Evolutionary conservation across 495 filamentous ascomycete genomes (phyloP).

Genomic region (Daldinia bambusicola): DNA sequence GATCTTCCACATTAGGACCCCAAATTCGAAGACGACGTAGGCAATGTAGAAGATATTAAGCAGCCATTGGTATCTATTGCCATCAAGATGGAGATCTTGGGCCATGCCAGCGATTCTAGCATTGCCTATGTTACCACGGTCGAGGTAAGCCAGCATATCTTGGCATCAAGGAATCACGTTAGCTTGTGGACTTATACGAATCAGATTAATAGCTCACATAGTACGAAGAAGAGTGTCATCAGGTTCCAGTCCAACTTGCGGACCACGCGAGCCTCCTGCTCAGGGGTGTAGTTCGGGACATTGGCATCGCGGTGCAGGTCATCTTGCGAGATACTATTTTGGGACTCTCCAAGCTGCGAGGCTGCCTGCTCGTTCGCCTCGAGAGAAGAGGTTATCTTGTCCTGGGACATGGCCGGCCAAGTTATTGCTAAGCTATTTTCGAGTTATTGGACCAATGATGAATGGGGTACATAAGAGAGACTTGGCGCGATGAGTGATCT

Average conservation of each 20-base stretch:
- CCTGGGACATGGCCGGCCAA: slow-evolving; percentile 29
- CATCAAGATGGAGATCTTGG: slow-evolving; percentile 46
- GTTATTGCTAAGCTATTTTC: not conserved
- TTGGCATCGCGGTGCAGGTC: slow-evolving; percentile 7
- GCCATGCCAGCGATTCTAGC: slow-evolving; percentile 54
- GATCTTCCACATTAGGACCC: slow-evolving; percentile 74
- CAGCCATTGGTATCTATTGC: slow-evolving; percentile 63
- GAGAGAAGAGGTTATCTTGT: slow-evolving; percentile 23
- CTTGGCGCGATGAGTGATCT: slow-evolving; percentile 3
- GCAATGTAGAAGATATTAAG: slow-evolving; percentile 77
- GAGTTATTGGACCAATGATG: not conserved
- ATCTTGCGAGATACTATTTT: slow-evolving; percentile 15
- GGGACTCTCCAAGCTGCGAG: slow-evolving; percentile 11
- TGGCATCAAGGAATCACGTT: slow-evolving; percentile 24
- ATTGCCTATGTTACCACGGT: slow-evolving; percentile 59
- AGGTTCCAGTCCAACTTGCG: slow-evolving; percentile 48
- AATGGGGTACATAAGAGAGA: slow-evolving; percentile 1
- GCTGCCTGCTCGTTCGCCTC: slow-evolving; percentile 33
- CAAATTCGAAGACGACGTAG: slow-evolving; percentile 69
- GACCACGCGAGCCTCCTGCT: slow-evolving; percentile 43
- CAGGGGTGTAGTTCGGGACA: not conserved
- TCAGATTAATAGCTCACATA: slow-evolving; percentile 39
- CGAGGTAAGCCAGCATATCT: slow-evolving; percentile 50
- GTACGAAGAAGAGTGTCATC: slow-evolving; percentile 51
- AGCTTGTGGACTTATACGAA: slow-evolving; percentile 17